A percentile compares a stretch with the other conserved stretches of the same genome.
phyloP scores from a whole-genome alignment of 495 filamentous ascomycete species.

The Xylaria scruposa region DNA sequence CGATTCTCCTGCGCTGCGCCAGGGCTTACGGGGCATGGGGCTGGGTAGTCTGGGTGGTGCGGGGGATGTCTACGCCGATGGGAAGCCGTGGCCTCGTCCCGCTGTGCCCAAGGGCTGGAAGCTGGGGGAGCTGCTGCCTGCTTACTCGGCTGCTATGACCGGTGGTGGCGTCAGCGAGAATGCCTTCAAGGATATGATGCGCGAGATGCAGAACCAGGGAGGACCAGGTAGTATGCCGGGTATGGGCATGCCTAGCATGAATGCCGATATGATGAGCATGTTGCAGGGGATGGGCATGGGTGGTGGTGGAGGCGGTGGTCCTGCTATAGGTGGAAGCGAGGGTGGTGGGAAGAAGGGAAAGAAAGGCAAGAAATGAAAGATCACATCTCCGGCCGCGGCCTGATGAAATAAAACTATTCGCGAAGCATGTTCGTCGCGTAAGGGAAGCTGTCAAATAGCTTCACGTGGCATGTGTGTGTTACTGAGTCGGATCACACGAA shows the following conservation, averaged over 20 bases:
- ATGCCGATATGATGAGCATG: slow-evolving; percentile 54
- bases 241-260: slow-evolving; percentile 49
- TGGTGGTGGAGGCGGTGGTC: slow-evolving; percentile 33
- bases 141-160: slow-evolving; percentile 86
- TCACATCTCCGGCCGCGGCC: background rate
- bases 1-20: slow-evolving; percentile 67
- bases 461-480: background rate
- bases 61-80: slow-evolving; percentile 58
- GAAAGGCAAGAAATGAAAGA: slow-evolving; percentile 51
- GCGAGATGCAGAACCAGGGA: slow-evolving; percentile 77
- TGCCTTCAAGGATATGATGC: slow-evolving; percentile 97
- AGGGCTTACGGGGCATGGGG: slow-evolving; percentile 54
- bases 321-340: slow-evolving; percentile 33
- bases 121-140: slow-evolving; percentile 79
- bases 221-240: slow-evolving; percentile 52
- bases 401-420: background rate
- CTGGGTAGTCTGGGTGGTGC: slow-evolving; percentile 62
- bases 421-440: background rate
- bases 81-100: slow-evolving; percentile 64
- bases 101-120: slow-evolving; percentile 92
- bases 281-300: slow-evolving; percentile 43
- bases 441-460: background rate
- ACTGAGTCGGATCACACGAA: slow-evolving; percentile 4
- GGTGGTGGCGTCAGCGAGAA: slow-evolving; percentile 97
- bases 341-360: slow-evolving; percentile 50